These are phyloP conservation scores for Cinnamomum micranthum DNA, from an alignment of 164 flowering plant genomes.

Conservation along the genomic window DNA sequence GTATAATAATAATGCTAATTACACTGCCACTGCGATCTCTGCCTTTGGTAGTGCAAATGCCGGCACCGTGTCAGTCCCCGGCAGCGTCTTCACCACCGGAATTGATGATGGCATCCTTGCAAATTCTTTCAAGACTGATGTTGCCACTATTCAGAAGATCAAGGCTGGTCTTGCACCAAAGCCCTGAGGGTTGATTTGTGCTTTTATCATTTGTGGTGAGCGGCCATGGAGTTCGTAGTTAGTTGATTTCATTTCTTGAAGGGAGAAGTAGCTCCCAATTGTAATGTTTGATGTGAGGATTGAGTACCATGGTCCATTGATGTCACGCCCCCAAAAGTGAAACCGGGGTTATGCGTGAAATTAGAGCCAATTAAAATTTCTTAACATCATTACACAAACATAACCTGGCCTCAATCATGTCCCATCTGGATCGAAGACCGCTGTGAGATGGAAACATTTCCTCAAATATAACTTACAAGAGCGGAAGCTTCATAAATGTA, in stretches of 20 bases:
- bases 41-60: conserved; percentile 20
- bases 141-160: conserved; percentile 17
- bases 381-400: too few species aligned
- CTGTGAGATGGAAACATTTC: too few species aligned
- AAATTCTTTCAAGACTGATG: conserved; percentile 21
- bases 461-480: too few species aligned
- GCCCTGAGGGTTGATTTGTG: not conserved
- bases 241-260: not conserved
- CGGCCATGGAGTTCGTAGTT: not conserved
- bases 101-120: conserved; percentile 13
- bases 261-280: not conserved
- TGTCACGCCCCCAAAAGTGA: too few species aligned
- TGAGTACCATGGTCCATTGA: too few species aligned
- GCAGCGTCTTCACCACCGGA: conserved; percentile 14
- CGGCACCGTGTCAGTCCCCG: conserved; percentile 16
- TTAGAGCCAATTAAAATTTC: too few species aligned
- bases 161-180: conserved; percentile 18
- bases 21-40: conserved; percentile 11
- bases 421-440: too few species aligned
- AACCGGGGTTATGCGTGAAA: too few species aligned
- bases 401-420: too few species aligned
- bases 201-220: not conserved
- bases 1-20: conserved; percentile 8
- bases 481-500: too few species aligned
- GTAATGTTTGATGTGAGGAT: not conserved